A percentile compares a stretch with the other conserved stretches of the same genome.
phyloP scores from a whole-genome alignment of 306 rosid species.

The Rubus idaeus region DNA sequence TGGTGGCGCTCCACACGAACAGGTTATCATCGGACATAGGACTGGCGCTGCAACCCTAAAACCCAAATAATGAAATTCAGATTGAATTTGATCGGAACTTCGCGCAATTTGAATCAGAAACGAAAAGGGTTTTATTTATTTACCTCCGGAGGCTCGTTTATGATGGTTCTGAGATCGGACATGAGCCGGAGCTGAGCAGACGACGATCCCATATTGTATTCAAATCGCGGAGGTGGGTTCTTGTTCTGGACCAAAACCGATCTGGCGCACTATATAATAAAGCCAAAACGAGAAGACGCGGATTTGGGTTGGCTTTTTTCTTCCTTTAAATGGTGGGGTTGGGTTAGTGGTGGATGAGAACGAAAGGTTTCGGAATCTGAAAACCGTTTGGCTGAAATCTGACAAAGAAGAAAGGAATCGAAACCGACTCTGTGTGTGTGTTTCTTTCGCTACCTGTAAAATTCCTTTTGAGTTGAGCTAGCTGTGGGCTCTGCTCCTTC shows the following conservation, averaged over 20 bases:
- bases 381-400: constrained; percentile 5
- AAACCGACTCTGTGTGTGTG: not conserved
- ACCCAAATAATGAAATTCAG: not conserved
- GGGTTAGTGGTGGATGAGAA: not conserved
- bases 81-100: not conserved
- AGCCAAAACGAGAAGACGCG: not conserved
- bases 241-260: constrained; percentile 2
- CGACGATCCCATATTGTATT: constrained; percentile 18
- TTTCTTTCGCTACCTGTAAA: not conserved
- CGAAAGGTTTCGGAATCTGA: not conserved
- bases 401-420: constrained; percentile 18
- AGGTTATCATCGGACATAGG: constrained; percentile 31
- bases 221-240: not conserved
- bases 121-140: not conserved
- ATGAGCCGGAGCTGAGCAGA: constrained; percentile 37
- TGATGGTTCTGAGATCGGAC: constrained; percentile 31
- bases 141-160: constrained; percentile 29
- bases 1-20: constrained; percentile 36
- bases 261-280: not conserved
- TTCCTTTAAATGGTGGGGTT: not conserved
- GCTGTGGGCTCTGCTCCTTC: not conserved
- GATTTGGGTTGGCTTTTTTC: not conserved
- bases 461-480: not conserved
- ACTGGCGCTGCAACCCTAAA: constrained; percentile 37
- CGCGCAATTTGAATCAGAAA: not conserved